Conservation (phyloP, 345 rosid genomes). For the Eucalyptus polyanthemos region DNA sequence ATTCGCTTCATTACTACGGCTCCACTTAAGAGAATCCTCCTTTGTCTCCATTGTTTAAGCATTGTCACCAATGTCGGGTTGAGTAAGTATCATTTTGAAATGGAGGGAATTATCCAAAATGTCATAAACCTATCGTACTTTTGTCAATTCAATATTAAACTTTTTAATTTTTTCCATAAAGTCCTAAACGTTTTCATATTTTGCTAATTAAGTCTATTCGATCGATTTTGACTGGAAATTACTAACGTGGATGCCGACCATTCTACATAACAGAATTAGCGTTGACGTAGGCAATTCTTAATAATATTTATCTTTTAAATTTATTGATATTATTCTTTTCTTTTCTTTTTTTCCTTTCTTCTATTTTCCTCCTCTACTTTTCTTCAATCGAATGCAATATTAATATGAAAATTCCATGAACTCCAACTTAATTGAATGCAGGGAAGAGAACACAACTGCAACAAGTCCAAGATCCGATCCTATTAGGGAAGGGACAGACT, state of each 20-base stretch:
- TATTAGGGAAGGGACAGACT: no score
- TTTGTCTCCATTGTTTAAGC: neutral
- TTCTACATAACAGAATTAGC: accelerated
- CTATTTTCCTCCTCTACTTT: neutral
- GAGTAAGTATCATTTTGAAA: neutral
- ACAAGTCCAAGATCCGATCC: no score
- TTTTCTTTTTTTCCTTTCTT: no score
- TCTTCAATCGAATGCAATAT: neutral
- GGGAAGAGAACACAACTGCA: no score
- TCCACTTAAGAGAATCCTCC: neutral
- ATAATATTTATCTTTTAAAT: no score
- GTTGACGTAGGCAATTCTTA: no score
- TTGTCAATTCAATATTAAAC: accelerated
- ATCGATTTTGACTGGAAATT: accelerated
- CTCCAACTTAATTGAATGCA: no score
- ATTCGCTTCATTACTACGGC: neutral
- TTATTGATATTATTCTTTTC: no score
- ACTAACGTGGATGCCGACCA: accelerated
- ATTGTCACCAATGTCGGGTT: neutral
- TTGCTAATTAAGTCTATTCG: no score
- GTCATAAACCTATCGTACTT: accelerated
- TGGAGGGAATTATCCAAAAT: accelerated
- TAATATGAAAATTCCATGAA: no score
- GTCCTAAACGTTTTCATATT: accelerated
- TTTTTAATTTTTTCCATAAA: no score